Percentiles rank a stretch among this genome's conserved stretches.
Evolutionary conservation across 2,329 filamentous ascomycete genomes (phyloP).

Genomic region (Claviceps digitariae): DNA sequence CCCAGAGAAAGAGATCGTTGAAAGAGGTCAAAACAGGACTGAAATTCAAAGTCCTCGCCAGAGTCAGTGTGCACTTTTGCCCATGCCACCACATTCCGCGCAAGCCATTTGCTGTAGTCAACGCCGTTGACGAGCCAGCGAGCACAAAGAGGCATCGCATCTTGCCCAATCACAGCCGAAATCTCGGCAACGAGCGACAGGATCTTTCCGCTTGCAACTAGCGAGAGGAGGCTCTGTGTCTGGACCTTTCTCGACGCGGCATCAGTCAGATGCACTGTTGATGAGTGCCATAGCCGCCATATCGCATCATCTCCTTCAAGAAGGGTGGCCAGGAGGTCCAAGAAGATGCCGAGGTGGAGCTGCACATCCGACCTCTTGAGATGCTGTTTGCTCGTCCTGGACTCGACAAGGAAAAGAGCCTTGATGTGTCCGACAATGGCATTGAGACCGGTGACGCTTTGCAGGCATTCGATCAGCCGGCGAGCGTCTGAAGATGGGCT

Average conservation of each 20-base stretch:
- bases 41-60: constrained; percentile 22
- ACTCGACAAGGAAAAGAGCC: constrained; percentile 39
- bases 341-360: constrained; percentile 29
- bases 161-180: constrained; percentile 30
- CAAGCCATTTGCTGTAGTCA: constrained; percentile 59
- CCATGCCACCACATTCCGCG: constrained; percentile 43
- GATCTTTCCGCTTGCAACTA: constrained; percentile 36
- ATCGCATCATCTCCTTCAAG: constrained; percentile 26
- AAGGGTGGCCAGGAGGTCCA: constrained; percentile 30
- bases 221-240: constrained; percentile 24
- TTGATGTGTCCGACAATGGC: constrained; percentile 60
- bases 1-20: constrained; percentile 55
- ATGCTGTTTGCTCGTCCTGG: constrained; percentile 24
- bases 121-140: constrained; percentile 53
- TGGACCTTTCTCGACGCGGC: constrained; percentile 17
- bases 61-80: constrained; percentile 14
- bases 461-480: constrained; percentile 50
- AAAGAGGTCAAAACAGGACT: constrained; percentile 33
- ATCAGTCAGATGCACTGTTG: constrained; percentile 12
- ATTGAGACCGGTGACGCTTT: constrained; percentile 64
- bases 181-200: constrained; percentile 42
- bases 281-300: constrained; percentile 24
- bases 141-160: constrained; percentile 11
- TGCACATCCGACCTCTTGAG: constrained; percentile 26
- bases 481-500: constrained; percentile 23